These are phyloP conservation scores for Hordeum marinum DNA, from an alignment of 176 grass and related monocot species.

Conservation along the genomic window DNA sequence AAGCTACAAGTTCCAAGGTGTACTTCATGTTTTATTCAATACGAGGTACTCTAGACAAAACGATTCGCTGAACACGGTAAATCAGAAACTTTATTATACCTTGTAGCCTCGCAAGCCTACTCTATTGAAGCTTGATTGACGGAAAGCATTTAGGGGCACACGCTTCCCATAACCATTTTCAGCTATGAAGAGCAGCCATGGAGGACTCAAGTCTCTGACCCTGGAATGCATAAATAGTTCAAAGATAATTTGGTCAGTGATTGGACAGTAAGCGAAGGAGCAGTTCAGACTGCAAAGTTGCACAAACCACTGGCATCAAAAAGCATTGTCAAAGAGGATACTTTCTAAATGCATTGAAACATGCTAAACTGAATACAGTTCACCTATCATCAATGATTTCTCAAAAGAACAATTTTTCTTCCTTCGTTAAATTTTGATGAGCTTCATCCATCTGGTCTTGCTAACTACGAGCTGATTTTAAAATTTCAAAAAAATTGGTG, in stretches of 20 bases:
- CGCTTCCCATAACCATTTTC: constrained; percentile 89
- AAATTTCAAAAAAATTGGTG: neutral
- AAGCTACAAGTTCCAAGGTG: neutral
- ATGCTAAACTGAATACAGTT: neutral
- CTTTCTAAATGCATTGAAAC: neutral
- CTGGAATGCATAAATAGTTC: constrained; percentile 26
- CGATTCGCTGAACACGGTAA: neutral
- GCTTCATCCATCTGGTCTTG: neutral
- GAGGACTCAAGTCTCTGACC: constrained; percentile 51
- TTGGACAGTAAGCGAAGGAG: neutral
- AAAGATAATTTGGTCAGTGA: constrained; percentile 22
- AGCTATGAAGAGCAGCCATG: constrained; percentile 94
- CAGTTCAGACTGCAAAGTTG: neutral
- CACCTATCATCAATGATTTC: neutral
- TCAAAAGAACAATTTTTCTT: neutral
- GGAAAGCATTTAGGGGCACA: constrained; percentile 69
- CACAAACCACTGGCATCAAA: neutral
- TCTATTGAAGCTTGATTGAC: constrained; percentile 54
- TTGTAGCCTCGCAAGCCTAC: constrained; percentile 71
- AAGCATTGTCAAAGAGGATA: neutral
- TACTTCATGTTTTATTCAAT: constrained; percentile 1
- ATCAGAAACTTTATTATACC: constrained; percentile 39
- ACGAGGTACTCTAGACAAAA: neutral
- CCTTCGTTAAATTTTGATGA: neutral
- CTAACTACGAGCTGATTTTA: neutral